Evolutionary conservation across 2,329 filamentous ascomycete species (phyloP).

Genomic region (Paecilomyces niveus): DNA sequence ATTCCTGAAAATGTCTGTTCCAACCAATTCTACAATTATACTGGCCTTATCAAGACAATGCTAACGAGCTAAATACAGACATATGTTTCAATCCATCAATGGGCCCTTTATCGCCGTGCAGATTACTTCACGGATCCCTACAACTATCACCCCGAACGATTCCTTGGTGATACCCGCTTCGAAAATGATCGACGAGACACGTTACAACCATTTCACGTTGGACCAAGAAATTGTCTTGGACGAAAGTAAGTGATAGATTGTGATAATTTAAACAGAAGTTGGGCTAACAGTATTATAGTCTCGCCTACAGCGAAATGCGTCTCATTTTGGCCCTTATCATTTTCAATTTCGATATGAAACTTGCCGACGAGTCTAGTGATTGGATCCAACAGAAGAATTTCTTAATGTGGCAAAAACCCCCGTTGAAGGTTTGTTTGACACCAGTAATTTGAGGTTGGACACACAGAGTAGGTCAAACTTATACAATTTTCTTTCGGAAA

Average conservation of each 20-base stretch:
- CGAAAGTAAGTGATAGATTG: conserved; percentile 34
- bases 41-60: background rate
- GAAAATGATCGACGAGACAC: conserved; percentile 36
- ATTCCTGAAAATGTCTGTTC: conserved; percentile 14
- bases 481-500: too few species aligned
- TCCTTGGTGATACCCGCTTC: conserved; percentile 23
- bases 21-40: background rate
- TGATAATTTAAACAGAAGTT: background rate
- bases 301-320: conserved; percentile 47
- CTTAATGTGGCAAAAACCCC: conserved; percentile 35
- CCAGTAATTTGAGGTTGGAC: conserved; percentile 7
- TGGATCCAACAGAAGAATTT: conserved; percentile 39
- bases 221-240: conserved; percentile 46
- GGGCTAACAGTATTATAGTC: conserved; percentile 19
- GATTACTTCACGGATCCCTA: conserved; percentile 41
- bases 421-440: conserved; percentile 31
- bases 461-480: too few species aligned
- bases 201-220: conserved; percentile 44
- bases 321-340: conserved; percentile 43
- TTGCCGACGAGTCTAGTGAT: conserved; percentile 28
- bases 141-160: conserved; percentile 42
- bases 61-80: conserved; percentile 23
- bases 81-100: conserved; percentile 38
- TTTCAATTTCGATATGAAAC: conserved; percentile 43
- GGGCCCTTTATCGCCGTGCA: conserved; percentile 38